Evolutionary conservation across 1,139 yeast species (phyloP), one percentile per base, ranked within the genome.

Genomic region (Lizanozyma gosingica): DNA sequence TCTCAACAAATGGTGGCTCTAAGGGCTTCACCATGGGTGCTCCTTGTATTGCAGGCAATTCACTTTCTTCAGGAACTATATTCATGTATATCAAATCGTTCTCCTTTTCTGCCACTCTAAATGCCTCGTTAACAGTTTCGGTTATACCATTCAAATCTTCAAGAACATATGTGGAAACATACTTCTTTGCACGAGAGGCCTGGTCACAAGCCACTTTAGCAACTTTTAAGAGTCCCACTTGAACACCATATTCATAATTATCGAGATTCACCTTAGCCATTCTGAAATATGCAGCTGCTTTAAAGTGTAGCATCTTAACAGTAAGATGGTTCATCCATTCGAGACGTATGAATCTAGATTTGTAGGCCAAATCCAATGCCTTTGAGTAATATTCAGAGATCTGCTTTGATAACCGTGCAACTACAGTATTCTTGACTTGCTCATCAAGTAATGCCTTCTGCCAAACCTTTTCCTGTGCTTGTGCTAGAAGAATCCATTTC

Each of bases 391-490:
- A 76, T 2, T 68, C 70, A 0, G 84, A 68, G 0, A 80, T 81
- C 51, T 81, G 85, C 6, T 67, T 59, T 0, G 95, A 74, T 37
- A 90, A 59, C 48, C 78, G 75, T 1, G 94, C 71, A 3, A 87
- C 60, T 3, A 79, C 66, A 0, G 81, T 64, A 53, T 83, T 78
- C 52, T 80, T 83, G 53, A 78, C 58, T 3, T 67, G 63, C n/a
- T 71, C 73, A 33, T 63, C 57, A 4, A 49, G 40, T 1, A 75
- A 60, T 0, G 95, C 90, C 52, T 80, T 80, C 39, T 74, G 78
- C 95, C 96, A 88, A 41, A 83, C 78, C 9, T 78, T 70, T 54
- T 90, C 97, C 56, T 88, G 96, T 0, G 96, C 94, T 52, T 87
- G 95, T 0, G 94, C 94, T 35, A 84, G 55, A 75, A 78, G 76